Evolutionary conservation across 148 eudicot species (phyloP).

Genomic region (Rhododendron henanense): DNA sequence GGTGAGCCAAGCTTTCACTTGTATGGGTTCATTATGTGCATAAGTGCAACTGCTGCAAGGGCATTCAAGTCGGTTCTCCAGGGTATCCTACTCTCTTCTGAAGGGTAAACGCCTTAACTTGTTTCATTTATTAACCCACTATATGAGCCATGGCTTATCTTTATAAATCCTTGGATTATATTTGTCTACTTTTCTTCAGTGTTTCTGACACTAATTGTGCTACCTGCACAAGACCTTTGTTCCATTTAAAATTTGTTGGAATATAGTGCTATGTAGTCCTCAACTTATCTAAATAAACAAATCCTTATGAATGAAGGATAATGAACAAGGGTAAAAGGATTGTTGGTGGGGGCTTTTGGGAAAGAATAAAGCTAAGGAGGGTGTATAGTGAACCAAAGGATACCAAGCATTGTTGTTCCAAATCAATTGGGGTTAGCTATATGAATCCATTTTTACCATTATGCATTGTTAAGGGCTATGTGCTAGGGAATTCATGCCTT

Average conservation of each 20-base stretch:
- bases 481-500: neutral
- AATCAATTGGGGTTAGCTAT: neutral
- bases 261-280: neutral
- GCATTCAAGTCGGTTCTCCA: conserved; percentile 98
- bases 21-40: conserved; percentile 95
- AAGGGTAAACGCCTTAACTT: conserved; percentile 54
- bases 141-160: neutral
- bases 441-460: neutral
- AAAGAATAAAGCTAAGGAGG: neutral
- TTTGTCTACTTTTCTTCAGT: neutral
- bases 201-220: neutral
- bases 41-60: conserved; percentile 96
- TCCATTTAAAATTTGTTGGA: neutral
- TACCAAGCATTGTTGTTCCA: neutral
- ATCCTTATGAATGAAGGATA: too few species aligned
- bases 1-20: conserved; percentile 98
- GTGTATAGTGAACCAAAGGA: neutral
- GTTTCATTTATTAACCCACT: neutral
- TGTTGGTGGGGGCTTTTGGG: neutral
- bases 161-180: neutral
- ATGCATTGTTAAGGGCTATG: neutral
- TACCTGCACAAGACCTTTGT: neutral
- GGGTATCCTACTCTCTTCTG: conserved; percentile 88
- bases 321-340: neutral
- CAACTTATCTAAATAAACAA: neutral